phyloP scores from a whole-genome alignment of 2,329 filamentous ascomycete genomes.

The Sarocladium oryzae region DNA sequence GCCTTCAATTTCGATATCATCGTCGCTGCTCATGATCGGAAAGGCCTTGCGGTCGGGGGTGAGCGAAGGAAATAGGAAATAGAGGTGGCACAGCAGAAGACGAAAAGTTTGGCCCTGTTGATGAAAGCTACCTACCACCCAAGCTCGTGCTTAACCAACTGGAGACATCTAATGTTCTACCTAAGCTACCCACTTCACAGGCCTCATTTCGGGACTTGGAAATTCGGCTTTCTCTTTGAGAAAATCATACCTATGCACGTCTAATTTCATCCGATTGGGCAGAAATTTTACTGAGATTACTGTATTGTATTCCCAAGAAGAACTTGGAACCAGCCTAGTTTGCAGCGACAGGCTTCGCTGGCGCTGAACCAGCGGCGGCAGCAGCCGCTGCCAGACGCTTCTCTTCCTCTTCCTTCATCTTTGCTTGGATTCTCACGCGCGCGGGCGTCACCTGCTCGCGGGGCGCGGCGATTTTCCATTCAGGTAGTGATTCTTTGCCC shows the following conservation, averaged over 20 bases:
- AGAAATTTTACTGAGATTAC: too few relatives aligned
- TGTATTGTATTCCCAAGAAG: not conserved
- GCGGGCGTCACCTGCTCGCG: slow-evolving; percentile 42
- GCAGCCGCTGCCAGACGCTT: slow-evolving; percentile 32
- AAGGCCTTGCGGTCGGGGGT: slow-evolving; percentile 9
- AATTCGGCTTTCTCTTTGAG: too few relatives aligned
- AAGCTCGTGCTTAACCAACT: not conserved
- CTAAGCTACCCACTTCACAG: not conserved
- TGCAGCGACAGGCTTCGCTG: not conserved
- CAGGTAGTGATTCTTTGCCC: slow-evolving; percentile 37
- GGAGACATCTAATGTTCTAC: not conserved
- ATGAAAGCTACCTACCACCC: not conserved
- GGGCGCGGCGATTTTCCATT: slow-evolving; percentile 44
- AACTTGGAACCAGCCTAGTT: too few relatives aligned
- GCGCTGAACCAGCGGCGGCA: not conserved
- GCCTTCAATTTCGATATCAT: slow-evolving; percentile 50
- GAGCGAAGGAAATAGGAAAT: slow-evolving; percentile 12
- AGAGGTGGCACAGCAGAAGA: not conserved
- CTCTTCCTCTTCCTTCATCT: slow-evolving; percentile 27
- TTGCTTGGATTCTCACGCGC: slow-evolving; percentile 21
- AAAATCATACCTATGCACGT: too few relatives aligned
- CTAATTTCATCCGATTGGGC: too few relatives aligned
- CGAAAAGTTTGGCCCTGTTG: not conserved
- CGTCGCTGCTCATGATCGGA: slow-evolving; percentile 50
- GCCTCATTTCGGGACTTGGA: too few relatives aligned